A percentile compares a stretch with the other conserved stretches of the same genome.
Evolutionary conservation across 2,329 filamentous ascomycete species (phyloP).

Genomic region (Ploettnerulaceae sp.): DNA sequence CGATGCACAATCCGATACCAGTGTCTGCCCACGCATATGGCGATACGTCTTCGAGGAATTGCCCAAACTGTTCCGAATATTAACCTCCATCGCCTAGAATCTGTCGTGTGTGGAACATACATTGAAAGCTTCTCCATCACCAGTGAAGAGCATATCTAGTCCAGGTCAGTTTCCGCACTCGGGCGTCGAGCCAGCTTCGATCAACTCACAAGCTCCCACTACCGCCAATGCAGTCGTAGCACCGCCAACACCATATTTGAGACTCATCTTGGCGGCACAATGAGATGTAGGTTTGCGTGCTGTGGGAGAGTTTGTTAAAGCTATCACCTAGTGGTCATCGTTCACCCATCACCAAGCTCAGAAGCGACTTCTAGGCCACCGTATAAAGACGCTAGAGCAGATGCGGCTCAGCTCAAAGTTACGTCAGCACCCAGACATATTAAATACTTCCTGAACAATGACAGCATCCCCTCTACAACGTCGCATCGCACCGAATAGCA

Average conservation of each 20-base stretch:
- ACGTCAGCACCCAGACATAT: constrained; percentile 18
- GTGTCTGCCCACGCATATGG: constrained; percentile 90
- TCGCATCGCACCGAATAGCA: constrained; percentile 13
- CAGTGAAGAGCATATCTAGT: constrained; percentile 96
- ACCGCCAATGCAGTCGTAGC: constrained; percentile 63
- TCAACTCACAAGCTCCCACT: constrained; percentile 73
- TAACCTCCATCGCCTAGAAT: constrained; percentile 23
- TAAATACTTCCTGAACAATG: constrained; percentile 7
- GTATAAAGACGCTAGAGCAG: constrained; percentile 18
- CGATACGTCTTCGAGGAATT: constrained; percentile 89
- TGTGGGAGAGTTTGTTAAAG: constrained; percentile 1
- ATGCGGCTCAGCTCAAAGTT: constrained; percentile 17
- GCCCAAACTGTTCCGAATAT: constrained; percentile 62
- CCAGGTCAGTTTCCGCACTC: constrained; percentile 25
- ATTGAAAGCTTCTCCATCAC: constrained; percentile 93
- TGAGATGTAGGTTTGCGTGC: constrained; percentile 12
- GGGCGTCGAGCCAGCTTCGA: constrained; percentile 21
- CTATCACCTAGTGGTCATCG: constrained; percentile 5
- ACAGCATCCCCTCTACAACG: constrained; percentile 17
- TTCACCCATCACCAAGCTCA: constrained; percentile 13
- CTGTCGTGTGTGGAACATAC: constrained; percentile 45
- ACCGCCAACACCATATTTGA: constrained; percentile 65
- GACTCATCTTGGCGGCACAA: constrained; percentile 55
- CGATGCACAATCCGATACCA: constrained; percentile 91
- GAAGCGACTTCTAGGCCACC: constrained; percentile 19